Conservation (phyloP, 179 eudicot species). For the Heliamphora pulchella region DNA sequence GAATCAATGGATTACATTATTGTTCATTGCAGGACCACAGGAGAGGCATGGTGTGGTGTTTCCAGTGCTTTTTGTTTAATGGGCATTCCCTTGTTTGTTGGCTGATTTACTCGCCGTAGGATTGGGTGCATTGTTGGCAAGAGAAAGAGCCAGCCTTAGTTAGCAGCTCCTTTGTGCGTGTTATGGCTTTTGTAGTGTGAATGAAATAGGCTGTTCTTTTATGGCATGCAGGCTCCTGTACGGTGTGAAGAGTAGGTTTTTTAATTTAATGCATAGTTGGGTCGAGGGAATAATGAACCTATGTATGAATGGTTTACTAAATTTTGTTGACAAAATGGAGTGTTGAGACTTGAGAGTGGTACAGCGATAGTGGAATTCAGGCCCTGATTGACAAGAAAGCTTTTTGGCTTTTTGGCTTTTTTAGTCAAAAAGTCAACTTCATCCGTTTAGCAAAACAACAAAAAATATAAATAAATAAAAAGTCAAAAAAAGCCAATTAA, state of each 20-base stretch:
- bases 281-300: not conserved
- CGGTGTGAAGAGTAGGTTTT: not conserved
- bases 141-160: not conserved
- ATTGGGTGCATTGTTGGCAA: not conserved
- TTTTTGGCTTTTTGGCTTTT: no score
- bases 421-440: no score
- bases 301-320: not conserved
- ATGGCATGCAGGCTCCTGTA: not conserved
- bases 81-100: not conserved
- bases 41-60: not conserved
- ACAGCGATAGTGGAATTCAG: not conserved
- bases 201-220: not conserved
- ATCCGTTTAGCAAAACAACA: no score
- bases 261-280: not conserved
- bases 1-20: not conserved
- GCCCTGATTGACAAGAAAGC: no score
- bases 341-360: not conserved
- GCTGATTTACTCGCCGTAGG: not conserved
- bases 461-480: no score
- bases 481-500: no score
- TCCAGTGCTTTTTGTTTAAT: not conserved
- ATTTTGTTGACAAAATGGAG: conserved; percentile 1
- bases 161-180: not conserved
- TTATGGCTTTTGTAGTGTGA: not conserved
- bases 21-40: no score